Conservation (phyloP, 1,284 basidiomycete genomes). For the Pterula multifida region DNA sequence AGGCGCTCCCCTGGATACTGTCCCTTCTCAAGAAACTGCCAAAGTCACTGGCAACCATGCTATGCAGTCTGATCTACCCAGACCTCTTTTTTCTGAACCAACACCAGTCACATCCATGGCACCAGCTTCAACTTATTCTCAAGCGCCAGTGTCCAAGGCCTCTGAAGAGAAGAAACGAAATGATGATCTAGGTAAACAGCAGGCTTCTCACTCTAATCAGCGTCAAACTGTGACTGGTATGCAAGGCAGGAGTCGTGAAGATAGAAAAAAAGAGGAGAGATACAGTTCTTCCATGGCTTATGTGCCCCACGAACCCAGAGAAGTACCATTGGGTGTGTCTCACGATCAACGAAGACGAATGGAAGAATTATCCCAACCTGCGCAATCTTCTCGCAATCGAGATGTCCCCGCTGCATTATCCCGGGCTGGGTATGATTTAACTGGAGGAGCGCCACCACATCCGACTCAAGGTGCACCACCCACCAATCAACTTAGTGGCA, state of each 20-base stretch:
- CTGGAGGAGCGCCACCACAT: neutral
- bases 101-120: neutral
- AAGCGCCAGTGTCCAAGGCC: neutral
- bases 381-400: neutral
- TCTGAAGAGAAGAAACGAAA: neutral
- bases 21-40: neutral
- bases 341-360: neutral
- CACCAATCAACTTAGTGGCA: neutral
- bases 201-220: neutral
- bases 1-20: neutral
- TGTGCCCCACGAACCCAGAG: no score
- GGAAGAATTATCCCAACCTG: neutral
- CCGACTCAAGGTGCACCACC: neutral
- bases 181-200: neutral
- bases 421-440: neutral
- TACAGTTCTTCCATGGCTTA: no score
- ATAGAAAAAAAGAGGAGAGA: neutral
- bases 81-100: neutral
- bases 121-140: neutral
- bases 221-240: neutral
- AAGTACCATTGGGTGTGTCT: no score
- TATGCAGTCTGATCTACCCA: neutral
- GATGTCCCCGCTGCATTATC: neutral
- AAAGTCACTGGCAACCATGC: neutral
- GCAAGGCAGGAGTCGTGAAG: neutral